Base-by-base conservation (phyloP, 2,329 filamentous ascomycete species). In the Dissoconium aciculare region DNA sequence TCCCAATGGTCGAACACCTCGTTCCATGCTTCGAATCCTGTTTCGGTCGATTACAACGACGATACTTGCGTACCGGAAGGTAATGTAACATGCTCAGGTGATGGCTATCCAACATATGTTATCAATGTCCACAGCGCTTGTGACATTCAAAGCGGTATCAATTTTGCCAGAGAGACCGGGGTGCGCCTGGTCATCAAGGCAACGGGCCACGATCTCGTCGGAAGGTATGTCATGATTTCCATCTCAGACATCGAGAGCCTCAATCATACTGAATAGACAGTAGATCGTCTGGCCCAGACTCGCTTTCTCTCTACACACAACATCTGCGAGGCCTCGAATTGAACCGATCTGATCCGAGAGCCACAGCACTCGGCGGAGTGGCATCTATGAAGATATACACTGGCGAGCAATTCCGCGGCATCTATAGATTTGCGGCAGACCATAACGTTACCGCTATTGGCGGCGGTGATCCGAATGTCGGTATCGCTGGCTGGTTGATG, bases 191-290 rank as follows among this genome's bases (percentile, higher is more conserved):
- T 35, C 14, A 31, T 40, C 11, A 40, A 37, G 17, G 32, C 29
- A 4, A 37, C 41, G 5, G 42, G 42, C 3, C 42, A 45, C 24
- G 41, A 45, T 17, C 34, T 30, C 26, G 29, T 32, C 11, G 42
- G 39, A 21, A 38, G 39, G 30, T 37, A 24, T 25, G 6, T 1
- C 15, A 16, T 8, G 3, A 10, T 10, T 16, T 14, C 8, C 14
- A 11, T 5, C 14, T 11, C 17, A 9, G 8, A 15, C 12, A 5
- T n/a, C n/a, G n/a, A n/a, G n/a, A n/a, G n/a, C n/a, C n/a, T n/a
- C n/a, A n/a, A n/a, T n/a, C n/a, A n/a, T 13, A n/a, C n/a, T 26
- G 11, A 27, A 8, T 26, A 14, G 23, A 11, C 9, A 11, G 15
- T 13, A 36, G 34, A 17, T 33, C 34, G 11, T 32, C 34, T 21